These are phyloP conservation scores for Luvunga scandens DNA, from an alignment of 345 rosid genomes.

Conservation along the genomic window DNA sequence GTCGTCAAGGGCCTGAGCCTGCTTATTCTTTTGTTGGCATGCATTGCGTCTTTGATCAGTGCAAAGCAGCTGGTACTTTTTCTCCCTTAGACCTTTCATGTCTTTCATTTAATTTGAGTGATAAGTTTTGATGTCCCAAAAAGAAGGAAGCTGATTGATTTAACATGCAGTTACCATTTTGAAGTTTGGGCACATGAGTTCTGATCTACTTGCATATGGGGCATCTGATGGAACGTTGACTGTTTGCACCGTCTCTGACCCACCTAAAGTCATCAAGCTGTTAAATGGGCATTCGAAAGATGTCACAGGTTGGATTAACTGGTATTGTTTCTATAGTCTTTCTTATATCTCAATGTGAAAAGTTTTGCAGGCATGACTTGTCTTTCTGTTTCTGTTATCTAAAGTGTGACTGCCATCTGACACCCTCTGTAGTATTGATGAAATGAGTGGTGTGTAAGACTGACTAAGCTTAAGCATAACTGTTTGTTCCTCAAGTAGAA, in stretches of 20 bases:
- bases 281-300: constrained; percentile 81
- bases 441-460: background rate
- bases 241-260: constrained; percentile 72
- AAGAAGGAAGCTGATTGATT: constrained; percentile 19
- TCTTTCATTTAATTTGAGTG: background rate
- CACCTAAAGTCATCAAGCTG: constrained; percentile 62
- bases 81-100: constrained; percentile 6
- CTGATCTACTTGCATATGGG: constrained; percentile 92
- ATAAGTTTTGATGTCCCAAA: constrained; percentile 1
- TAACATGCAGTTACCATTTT: constrained; percentile 76
- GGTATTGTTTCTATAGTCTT: constrained; percentile 57
- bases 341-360: constrained; percentile 24
- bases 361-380: constrained; percentile 3
- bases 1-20: constrained; percentile 55
- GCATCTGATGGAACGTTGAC: constrained; percentile 92
- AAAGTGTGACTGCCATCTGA: background rate
- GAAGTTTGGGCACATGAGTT: constrained; percentile 96
- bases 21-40: constrained; percentile 97
- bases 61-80: constrained; percentile 83
- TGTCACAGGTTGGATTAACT: constrained; percentile 97
- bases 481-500: background rate
- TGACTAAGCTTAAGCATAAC: background rate
- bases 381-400: constrained; percentile 17
- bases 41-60: constrained; percentile 95
- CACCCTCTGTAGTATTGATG: background rate